Percentiles rank a stretch among this genome's conserved stretches.
phyloP scores from a whole-genome alignment of 768 basidiomycete genomes.

The Austroboletus eburneus region DNA sequence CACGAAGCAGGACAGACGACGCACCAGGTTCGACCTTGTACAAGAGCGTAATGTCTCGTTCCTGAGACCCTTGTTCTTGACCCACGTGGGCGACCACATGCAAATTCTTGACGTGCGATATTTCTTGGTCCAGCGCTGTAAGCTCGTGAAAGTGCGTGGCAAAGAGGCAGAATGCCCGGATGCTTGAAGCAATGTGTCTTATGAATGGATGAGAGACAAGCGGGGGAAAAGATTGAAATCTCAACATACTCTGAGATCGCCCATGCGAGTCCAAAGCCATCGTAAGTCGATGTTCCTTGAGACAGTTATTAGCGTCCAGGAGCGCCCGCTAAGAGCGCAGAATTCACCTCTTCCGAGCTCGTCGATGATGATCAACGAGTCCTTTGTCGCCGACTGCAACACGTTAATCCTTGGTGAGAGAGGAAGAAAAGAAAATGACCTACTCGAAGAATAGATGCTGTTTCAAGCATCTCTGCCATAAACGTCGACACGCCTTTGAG shows the following conservation, averaged over 20 bases:
- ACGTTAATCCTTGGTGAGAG: background rate
- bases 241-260: conserved; percentile 88
- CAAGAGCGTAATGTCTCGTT: conserved; percentile 76
- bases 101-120: conserved; percentile 85
- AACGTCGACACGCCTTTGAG: conserved; percentile 98
- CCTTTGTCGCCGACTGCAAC: conserved; percentile 77
- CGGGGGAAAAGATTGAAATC: too few species aligned
- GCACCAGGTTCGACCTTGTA: conserved; percentile 77
- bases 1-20: conserved; percentile 12
- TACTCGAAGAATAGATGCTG: conserved; percentile 88
- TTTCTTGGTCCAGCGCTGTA: conserved; percentile 84
- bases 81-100: conserved; percentile 94
- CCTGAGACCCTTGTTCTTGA: conserved; percentile 41
- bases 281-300: conserved; percentile 90
- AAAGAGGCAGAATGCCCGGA: conserved; percentile 92
- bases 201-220: background rate
- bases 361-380: conserved; percentile 96
- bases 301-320: conserved; percentile 4
- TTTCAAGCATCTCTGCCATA: conserved; percentile 99
- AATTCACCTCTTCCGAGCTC: conserved; percentile 81
- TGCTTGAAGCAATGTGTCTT: conserved; percentile 90
- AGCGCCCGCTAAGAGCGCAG: background rate
- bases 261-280: conserved; percentile 98
- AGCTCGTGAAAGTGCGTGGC: conserved; percentile 99
- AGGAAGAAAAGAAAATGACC: conserved; percentile 19